phyloP scores from a whole-genome alignment of 306 rosid genomes.

The Coriaria nepalensis region DNA sequence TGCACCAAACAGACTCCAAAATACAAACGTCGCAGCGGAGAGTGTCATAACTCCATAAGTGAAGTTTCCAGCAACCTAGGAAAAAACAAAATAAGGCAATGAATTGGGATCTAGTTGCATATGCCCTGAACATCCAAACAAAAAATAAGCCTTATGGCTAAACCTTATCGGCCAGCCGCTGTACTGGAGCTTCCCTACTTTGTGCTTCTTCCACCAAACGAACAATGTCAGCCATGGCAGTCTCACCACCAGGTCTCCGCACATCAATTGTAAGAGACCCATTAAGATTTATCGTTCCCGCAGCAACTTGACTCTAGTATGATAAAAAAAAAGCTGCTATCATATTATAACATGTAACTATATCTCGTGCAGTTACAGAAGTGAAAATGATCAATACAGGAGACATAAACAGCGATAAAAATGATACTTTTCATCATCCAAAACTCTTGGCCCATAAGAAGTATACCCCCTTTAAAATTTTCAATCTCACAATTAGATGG shows the following conservation, averaged over 20 bases:
- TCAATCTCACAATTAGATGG: no score
- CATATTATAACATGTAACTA: constrained; percentile 8
- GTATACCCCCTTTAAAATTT: no score
- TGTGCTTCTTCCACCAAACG: constrained; percentile 98
- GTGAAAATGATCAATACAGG: neutral
- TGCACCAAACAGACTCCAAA: constrained; percentile 72
- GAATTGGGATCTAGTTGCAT: no score
- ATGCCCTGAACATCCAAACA: neutral
- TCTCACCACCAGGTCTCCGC: constrained; percentile 84
- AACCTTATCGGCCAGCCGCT: constrained; percentile 97
- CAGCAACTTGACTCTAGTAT: constrained; percentile 76
- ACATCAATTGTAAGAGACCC: constrained; percentile 87
- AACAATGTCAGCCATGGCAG: constrained; percentile 73
- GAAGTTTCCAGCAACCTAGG: constrained; percentile 93
- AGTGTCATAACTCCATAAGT: constrained; percentile 92
- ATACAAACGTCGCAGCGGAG: constrained; percentile 69
- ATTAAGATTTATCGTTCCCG: constrained; percentile 94
- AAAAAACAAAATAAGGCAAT: constrained; percentile 10
- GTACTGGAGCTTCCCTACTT: constrained; percentile 89
- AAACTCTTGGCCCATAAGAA: no score
- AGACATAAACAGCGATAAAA: neutral
- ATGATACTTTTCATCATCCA: no score
- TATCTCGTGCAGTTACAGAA: neutral
- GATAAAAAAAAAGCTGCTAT: constrained; percentile 13
- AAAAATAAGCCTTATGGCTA: neutral